Evolutionary conservation across 1,284 basidiomycete species (phyloP).

Genomic region (Chiua sp.): DNA sequence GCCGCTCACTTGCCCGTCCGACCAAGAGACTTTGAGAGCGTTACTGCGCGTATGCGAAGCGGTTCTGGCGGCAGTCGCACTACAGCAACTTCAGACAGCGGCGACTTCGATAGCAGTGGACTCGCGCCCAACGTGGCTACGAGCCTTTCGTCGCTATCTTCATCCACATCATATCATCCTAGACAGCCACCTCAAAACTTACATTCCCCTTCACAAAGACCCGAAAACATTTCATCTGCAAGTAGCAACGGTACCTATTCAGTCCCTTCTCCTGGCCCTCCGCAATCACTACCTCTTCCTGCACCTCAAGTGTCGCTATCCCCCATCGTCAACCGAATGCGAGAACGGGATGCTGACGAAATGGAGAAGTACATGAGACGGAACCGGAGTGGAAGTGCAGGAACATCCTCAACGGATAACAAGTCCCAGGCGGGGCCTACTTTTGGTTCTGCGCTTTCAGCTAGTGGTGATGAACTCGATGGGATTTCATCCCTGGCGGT

Average conservation of each 20-base stretch:
- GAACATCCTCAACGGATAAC: conserved; percentile 71
- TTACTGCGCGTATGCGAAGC: conserved; percentile 66
- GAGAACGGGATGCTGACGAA: conserved; percentile 80
- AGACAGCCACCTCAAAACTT: conserved; percentile 56
- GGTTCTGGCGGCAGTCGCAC: conserved; percentile 81
- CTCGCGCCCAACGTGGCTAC: conserved; percentile 41
- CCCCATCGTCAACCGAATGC: conserved; percentile 76
- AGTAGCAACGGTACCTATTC: conserved; percentile 54
- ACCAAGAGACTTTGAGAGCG: conserved; percentile 40
- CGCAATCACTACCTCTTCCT: conserved; percentile 43
- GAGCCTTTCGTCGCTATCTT: conserved; percentile 58
- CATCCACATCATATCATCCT: conserved; percentile 48
- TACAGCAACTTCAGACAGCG: conserved; percentile 75
- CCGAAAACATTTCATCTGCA: conserved; percentile 39
- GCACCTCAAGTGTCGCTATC: conserved; percentile 59
- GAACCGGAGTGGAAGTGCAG: conserved; percentile 78
- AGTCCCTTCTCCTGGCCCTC: conserved; percentile 47
- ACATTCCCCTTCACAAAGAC: conserved; percentile 46
- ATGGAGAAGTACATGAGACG: conserved; percentile 83
- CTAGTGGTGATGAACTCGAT: conserved; percentile 58
- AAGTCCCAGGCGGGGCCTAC: conserved; percentile 59
- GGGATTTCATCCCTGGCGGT: conserved; percentile 51
- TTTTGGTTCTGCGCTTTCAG: conserved; percentile 52
- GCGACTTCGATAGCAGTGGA: conserved; percentile 57
- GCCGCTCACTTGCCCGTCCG: conserved; percentile 49